phyloP scores from a whole-genome alignment of 2,329 filamentous ascomycete species.

The Cephalotrichum gorgonifer region DNA sequence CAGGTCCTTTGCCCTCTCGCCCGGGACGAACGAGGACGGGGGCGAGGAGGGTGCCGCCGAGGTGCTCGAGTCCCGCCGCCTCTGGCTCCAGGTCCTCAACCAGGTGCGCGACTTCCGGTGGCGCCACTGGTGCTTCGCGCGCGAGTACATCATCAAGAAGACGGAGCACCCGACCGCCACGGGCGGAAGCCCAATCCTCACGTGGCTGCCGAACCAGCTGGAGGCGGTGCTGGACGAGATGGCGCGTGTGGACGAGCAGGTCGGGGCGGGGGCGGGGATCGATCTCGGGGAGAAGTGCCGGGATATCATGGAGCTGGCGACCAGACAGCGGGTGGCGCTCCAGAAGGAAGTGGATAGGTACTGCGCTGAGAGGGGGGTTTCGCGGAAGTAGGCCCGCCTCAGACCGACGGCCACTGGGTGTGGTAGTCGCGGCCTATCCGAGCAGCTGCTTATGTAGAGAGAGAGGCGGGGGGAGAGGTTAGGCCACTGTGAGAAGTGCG shows the following conservation, averaged over 20 bases:
- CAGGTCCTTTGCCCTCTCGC: constrained; percentile 44
- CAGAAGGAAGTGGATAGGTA: constrained; percentile 68
- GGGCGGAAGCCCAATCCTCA: constrained; percentile 72
- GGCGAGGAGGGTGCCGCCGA: constrained; percentile 17
- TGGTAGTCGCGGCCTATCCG: too few species aligned
- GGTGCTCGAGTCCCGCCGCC: constrained; percentile 42
- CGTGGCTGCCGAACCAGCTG: constrained; percentile 76
- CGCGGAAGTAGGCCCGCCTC: constrained; percentile 1
- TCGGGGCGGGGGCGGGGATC: constrained; percentile 25
- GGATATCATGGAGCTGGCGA: constrained; percentile 58
- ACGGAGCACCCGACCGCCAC: constrained; percentile 69
- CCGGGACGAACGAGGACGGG: constrained; percentile 16
- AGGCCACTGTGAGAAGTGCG: too few species aligned
- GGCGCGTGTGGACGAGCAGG: constrained; percentile 41
- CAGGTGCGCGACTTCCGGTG: constrained; percentile 74
- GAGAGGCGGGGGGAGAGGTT: too few species aligned
- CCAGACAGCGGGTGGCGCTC: constrained; percentile 53
- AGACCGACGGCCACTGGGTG: too few species aligned
- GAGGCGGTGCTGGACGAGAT: constrained; percentile 65
- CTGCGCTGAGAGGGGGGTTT: constrained; percentile 50
- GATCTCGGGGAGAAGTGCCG: constrained; percentile 35
- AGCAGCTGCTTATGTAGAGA: too few species aligned
- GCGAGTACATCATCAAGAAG: constrained; percentile 75
- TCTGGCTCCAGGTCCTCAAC: constrained; percentile 58
- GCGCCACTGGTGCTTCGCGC: constrained; percentile 77